These are phyloP conservation scores for Coleophoma eucalyptorum DNA, from an alignment of 2,329 filamentous ascomycete species.

Conservation along the genomic window DNA sequence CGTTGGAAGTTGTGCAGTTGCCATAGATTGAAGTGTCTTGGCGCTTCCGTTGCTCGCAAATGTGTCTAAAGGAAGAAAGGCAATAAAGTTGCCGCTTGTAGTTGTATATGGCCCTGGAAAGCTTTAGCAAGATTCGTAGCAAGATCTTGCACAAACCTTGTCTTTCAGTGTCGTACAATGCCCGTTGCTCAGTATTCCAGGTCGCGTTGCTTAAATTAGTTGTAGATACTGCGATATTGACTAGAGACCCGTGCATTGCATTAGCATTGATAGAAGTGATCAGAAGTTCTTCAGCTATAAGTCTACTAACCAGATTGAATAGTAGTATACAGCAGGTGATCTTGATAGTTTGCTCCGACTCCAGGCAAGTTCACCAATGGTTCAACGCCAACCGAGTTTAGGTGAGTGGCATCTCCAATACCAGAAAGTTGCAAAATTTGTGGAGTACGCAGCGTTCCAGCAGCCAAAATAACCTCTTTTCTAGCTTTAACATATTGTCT, in stretches of 20 bases:
- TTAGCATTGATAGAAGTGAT: neutral
- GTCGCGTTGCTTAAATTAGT: constrained; percentile 9
- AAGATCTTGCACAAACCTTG: neutral
- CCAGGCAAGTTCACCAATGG: constrained; percentile 32
- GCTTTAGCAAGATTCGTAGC: neutral
- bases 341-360: constrained; percentile 33
- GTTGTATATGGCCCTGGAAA: constrained; percentile 8
- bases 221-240: constrained; percentile 3
- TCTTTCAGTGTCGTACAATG: constrained; percentile 5
- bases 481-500: constrained; percentile 10
- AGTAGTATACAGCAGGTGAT: constrained; percentile 18
- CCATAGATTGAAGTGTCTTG: neutral
- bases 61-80: constrained; percentile 6
- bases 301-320: constrained; percentile 5
- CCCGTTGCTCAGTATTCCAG: constrained; percentile 4
- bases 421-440: constrained; percentile 19
- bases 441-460: constrained; percentile 25
- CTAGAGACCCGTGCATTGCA: neutral
- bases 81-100: constrained; percentile 6
- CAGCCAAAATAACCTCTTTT: constrained; percentile 32
- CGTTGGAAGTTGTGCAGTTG: constrained; percentile 3
- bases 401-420: constrained; percentile 20
- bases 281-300: neutral
- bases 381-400: constrained; percentile 27
- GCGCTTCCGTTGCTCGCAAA: constrained; percentile 1